Evolutionary conservation across 306 rosid species (phyloP).

Genomic region (Malus asiatica): DNA sequence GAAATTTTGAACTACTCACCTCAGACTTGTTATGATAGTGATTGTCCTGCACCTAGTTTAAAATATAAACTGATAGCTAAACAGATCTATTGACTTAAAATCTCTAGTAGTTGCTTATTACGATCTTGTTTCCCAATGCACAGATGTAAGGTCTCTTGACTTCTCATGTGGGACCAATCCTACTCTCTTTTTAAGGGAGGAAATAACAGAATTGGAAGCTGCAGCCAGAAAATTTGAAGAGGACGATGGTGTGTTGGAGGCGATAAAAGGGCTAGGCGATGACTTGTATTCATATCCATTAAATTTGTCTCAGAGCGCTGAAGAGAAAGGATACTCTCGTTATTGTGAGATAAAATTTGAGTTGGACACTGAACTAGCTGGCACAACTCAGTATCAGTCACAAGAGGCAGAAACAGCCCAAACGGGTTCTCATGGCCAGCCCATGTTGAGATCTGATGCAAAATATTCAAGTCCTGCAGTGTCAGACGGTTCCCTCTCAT

Average conservation of each 20-base stretch:
- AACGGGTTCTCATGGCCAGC: conserved; percentile 27
- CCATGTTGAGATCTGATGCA: conserved; percentile 15
- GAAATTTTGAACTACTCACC: background rate
- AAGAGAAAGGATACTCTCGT: conserved; percentile 56
- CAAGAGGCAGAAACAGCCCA: conserved; percentile 31
- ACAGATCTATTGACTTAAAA: background rate
- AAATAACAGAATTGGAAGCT: conserved; percentile 72
- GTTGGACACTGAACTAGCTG: conserved; percentile 28
- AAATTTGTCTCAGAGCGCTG: conserved; percentile 48
- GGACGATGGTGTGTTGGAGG: conserved; percentile 46
- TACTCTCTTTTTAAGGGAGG: conserved; percentile 64
- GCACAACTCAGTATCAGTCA: conserved; percentile 27
- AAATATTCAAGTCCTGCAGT: conserved; percentile 29
- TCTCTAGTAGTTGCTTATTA: background rate
- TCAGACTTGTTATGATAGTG: background rate
- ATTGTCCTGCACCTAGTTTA: background rate
- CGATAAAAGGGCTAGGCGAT: conserved; percentile 37
- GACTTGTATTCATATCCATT: conserved; percentile 58
- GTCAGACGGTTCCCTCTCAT: conserved; percentile 48
- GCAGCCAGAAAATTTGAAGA: conserved; percentile 75
- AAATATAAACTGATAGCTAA: background rate
- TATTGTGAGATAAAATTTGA: conserved; percentile 58
- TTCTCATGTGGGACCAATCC: conserved; percentile 55
- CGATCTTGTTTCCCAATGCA: conserved; percentile 19
- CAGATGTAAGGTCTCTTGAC: conserved; percentile 65